Conservation (phyloP, 2,329 filamentous ascomycete genomes). For the Triangularia setosa region DNA sequence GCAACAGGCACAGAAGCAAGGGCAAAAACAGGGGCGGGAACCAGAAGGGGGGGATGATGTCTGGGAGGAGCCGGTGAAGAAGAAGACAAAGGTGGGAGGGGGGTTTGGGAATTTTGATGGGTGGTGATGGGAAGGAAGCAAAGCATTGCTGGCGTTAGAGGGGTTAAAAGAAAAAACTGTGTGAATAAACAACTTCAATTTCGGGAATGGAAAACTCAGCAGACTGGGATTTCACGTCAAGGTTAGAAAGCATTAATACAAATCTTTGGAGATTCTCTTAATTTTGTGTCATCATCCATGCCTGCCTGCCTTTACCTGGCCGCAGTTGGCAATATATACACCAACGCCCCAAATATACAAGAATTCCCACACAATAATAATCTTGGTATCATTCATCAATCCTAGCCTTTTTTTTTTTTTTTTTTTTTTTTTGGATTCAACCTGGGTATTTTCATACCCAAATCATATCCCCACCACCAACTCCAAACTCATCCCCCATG, state of each 20-base stretch:
- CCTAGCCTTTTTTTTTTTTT: background rate
- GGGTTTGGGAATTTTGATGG: slow-evolving; percentile 94
- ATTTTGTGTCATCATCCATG: background rate
- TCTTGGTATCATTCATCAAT: background rate
- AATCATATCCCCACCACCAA: background rate
- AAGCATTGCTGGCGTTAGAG: slow-evolving; percentile 19
- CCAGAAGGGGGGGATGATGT: slow-evolving; percentile 44
- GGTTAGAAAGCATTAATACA: too few relatives aligned
- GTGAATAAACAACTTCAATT: background rate
- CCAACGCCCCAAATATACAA: background rate
- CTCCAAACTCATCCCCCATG: slow-evolving; percentile 5
- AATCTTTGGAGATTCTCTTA: background rate
- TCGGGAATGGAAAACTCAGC: background rate
- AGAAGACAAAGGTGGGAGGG: slow-evolving; percentile 67
- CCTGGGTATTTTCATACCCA: slow-evolving; percentile 15
- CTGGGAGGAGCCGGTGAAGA: slow-evolving; percentile 69
- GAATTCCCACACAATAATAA: background rate
- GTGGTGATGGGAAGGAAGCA: slow-evolving; percentile 58
- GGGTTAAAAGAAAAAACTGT: background rate
- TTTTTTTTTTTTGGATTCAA: too few relatives aligned
- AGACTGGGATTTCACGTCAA: too few relatives aligned
- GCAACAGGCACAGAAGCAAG: slow-evolving; percentile 36
- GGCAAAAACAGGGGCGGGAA: slow-evolving; percentile 20
- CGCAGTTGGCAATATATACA: background rate
- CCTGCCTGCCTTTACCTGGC: background rate